phyloP scores from a whole-genome alignment of 2,329 filamentous ascomycete species.

The Hirsutella thompsonii region DNA sequence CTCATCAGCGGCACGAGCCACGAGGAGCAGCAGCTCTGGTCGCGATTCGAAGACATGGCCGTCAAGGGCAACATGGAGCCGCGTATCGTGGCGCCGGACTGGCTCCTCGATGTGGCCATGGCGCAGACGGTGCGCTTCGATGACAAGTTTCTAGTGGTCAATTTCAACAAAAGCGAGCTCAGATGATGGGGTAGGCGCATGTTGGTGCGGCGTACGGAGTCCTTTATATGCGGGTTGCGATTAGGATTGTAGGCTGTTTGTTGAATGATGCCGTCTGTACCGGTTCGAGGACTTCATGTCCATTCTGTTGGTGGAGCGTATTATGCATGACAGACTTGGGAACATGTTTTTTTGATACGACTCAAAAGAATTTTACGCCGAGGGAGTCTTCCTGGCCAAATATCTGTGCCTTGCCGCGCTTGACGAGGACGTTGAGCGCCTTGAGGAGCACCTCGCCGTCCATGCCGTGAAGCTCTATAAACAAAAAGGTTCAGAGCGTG shows the following conservation, averaged over 20 bases:
- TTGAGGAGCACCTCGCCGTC: conserved; percentile 70
- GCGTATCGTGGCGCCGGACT: conserved; percentile 72
- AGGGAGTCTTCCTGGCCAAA: conserved; percentile 81
- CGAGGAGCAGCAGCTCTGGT: conserved; percentile 65
- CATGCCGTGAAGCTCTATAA: conserved; percentile 72
- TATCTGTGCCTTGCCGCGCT: conserved; percentile 82
- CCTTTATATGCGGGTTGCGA: not conserved
- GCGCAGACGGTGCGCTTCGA: conserved; percentile 64
- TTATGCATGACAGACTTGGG: too few relatives aligned
- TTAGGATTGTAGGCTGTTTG: not conserved
- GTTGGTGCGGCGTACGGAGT: conserved; percentile 9
- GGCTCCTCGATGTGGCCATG: conserved; percentile 85
- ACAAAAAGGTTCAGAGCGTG: too few relatives aligned
- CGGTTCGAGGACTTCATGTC: too few relatives aligned
- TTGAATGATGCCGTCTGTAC: too few relatives aligned
- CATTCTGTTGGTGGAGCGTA: too few relatives aligned
- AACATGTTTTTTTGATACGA: not conserved
- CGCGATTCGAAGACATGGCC: conserved; percentile 68
- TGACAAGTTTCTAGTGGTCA: conserved; percentile 43
- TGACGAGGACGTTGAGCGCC: conserved; percentile 69
- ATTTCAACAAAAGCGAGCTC: conserved; percentile 22
- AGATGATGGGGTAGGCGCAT: conserved; percentile 1
- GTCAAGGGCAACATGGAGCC: conserved; percentile 66
- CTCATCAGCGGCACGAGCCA: conserved; percentile 58
- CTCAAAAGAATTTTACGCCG: conserved; percentile 93